Evolutionary conservation across 192 early-diverging fungal species (phyloP), one percentile per base, ranked within the genome.

Genomic region (Coemansia sp.): DNA sequence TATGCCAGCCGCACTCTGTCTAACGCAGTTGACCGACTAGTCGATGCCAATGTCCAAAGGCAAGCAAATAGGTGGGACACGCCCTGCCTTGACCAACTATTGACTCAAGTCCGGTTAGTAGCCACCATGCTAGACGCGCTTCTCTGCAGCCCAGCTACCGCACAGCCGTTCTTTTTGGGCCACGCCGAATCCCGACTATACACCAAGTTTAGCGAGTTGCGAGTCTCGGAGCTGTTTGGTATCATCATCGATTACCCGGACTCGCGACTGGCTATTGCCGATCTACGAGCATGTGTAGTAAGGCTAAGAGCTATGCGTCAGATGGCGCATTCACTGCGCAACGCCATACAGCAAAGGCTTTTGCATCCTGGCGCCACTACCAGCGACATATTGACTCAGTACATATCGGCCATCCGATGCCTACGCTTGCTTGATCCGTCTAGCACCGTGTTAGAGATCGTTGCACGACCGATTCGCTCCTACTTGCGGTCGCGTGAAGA

Each of bases 341-440:
- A 12, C 1, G 58, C 67, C 4, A 70, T 89, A 6, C 65, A 84
- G 22, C 77, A 67, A 32, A 80, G 91, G 12, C 68, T 94, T 35
- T 76, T 92, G 30, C 91, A 93, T 64, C 88, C 87, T 16, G 91
- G 89, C 9, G 91, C 90, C 0, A 86, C 85, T 4, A 94, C 92
- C 1, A 59, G 60, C 24, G 89, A 92, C 37, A 89, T 92, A 30
- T 70, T 94, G 4, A 80, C 86, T 15, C 86, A 88, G 41, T 94
- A 91, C 70, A 87, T 91, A 3, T 88, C 87, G 34, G 72, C 86
- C 7, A 89, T 94, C 50, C 87, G 88, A 32, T 87, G 86, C 44
- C 76, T 94, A 6, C 84, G 88, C 9, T 75, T 88, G 16, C 66
- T 92, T 10, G 92, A 94, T 61, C 87, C 90, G 0, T 83, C 89